Base-by-base conservation (phyloP, 108 stramenopile genomes). In the Stephanodiscus triporus region DNA sequence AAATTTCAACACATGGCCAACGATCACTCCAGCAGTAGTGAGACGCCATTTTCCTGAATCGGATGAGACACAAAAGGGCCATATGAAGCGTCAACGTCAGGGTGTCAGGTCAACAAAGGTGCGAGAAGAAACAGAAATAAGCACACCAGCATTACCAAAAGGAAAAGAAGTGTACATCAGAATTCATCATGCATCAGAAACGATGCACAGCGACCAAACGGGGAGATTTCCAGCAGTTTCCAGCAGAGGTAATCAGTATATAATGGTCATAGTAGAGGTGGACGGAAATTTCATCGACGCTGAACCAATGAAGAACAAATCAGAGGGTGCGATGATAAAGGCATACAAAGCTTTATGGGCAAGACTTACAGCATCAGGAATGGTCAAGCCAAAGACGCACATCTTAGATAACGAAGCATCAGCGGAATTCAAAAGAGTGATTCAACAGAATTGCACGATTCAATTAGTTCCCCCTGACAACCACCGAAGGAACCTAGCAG, bases 171-270 rank as follows among this genome's bases (percentile, higher is more conserved):
- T 73, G 0, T 73, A 73, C 63, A 20, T 73, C 9, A 42, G 42
- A 34, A 53, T 75, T 27, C 58, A 58, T 22, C 56, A 67, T 34
- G 74, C 74, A 1, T 34, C 59, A 10, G 59, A 75, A n/a, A 42
- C 67, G 43, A 80, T 80, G 53, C 83, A 78, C 69, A 66, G 77
- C 1, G 84, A 85, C 57, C 78, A 84, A 69, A 77, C 78, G 0
- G 84, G 84, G 2, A 26, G 54, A 0, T 68, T 85, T 20, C 34
- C 55, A 9, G 27, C 42, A 4, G 30, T 50, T 8, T 76, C 83
- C 0, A 36, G 20, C 0, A 60, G 29, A 27, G 81, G 81, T 2
- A 76, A 79, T 64, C 37, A 67, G 19, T 72, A 80, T 50, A 26
- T 81, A 0, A 38, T 84, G 50, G 50, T 82, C 7, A 11, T 85